Conservation (phyloP, 106 monocot genomes). For the Dendrobium nobile region DNA sequence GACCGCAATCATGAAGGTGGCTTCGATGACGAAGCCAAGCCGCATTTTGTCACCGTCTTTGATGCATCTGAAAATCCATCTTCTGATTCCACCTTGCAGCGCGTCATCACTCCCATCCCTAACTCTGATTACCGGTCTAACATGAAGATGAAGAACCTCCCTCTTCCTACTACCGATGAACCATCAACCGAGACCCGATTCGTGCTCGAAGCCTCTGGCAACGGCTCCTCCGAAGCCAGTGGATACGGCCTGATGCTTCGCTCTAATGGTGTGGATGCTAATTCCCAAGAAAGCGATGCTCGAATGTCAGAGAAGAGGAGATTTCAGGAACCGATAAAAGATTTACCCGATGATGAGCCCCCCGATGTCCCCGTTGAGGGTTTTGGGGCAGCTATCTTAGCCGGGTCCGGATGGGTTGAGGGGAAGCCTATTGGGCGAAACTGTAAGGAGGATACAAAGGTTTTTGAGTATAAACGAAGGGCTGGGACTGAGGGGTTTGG, state of each 20-base stretch:
- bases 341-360: constrained; percentile 75
- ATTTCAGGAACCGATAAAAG: constrained; percentile 40
- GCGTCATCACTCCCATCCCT: constrained; percentile 62
- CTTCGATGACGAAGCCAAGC: constrained; percentile 4
- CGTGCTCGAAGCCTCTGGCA: constrained; percentile 40
- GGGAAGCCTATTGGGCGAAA: constrained; percentile 70
- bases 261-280: constrained; percentile 3
- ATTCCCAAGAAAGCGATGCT: neutral
- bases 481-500: constrained; percentile 64
- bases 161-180: constrained; percentile 30
- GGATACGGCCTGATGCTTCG: constrained; percentile 72
- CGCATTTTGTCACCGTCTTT: constrained; percentile 78
- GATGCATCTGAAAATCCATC: constrained; percentile 54
- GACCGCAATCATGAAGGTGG: neutral
- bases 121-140: constrained; percentile 41
- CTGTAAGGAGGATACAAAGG: constrained; percentile 48
- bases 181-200: constrained; percentile 16
- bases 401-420: constrained; percentile 79
- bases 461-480: constrained; percentile 54
- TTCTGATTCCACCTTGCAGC: constrained; percentile 6
- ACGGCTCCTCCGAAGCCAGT: constrained; percentile 15
- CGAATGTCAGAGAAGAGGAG: constrained; percentile 9
- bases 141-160: constrained; percentile 46
- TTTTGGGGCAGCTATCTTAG: constrained; percentile 55
- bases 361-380: constrained; percentile 52